Evolutionary conservation across 176 grass and related monocot species (phyloP), one percentile per base, ranked within the genome.

Genomic region (Triticum aestivum): DNA sequence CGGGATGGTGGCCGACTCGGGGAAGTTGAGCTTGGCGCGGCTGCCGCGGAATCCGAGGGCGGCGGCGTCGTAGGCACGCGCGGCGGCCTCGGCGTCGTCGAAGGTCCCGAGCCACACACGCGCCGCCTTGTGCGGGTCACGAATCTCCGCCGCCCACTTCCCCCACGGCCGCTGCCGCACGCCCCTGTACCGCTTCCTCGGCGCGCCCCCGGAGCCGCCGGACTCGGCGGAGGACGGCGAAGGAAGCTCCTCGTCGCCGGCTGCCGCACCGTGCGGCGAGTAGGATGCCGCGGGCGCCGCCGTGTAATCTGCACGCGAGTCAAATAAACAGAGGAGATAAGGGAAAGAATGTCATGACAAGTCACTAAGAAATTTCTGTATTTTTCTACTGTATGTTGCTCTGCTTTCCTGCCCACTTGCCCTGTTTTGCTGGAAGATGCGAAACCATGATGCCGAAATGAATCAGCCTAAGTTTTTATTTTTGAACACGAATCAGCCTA

Each of bases 41-140:
- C 79, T 97, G 35, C 95, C 92, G 29, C 95, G 84, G 87, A 94
- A 97, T 3, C 95, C 52, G 44, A 97, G 69, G 5, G 93, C 95
- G 14, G 95, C 95, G 13, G n/a, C 77, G 72, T 98, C 95, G 86
- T 98, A 98, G 75, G 95, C 93, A 0, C 89, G 86, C 32, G 93
- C 95, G 75, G 95, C 95, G 61, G 77, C 92, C 79, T 98, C 93
- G 59, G 95, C 95, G 38, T 88, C 91, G 76, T 87, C 87, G 79
- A 98, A 98, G 42, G 95, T 98, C 11, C 95, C 95, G 13, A 98
- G 95, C 95, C 95, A 98, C 29, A 98, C 92, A 30, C 95, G 95
- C 21, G 92, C 89, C 26, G 95, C 95, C 79, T 91, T 91, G 77
- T 90, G 89, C 11, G 95, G 95, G 68, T 97, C 92, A 0, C 95